Conservation (phyloP, 495 filamentous ascomycete genomes). For the Penicillium bovifimosum region DNA sequence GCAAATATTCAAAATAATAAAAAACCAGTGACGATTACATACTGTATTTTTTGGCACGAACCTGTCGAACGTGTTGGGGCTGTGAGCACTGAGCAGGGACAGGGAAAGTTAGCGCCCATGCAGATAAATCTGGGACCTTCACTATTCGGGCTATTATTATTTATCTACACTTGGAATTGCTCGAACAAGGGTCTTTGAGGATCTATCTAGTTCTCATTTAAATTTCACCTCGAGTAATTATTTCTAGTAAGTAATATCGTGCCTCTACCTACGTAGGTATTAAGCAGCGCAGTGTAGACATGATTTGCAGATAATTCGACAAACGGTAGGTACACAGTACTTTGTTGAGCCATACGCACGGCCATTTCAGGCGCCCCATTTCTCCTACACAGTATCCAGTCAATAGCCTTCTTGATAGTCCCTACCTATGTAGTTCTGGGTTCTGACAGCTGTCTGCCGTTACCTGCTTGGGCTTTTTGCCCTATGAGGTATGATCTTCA, state of each 20-base stretch:
- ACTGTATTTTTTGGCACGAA: conserved; percentile 6
- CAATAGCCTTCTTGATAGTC: background rate
- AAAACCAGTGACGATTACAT: conserved; percentile 3
- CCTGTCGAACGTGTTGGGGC: conserved; percentile 1
- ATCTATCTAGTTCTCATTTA: background rate
- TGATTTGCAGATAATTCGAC: background rate
- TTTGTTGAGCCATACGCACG: background rate
- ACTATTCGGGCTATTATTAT: conserved; percentile 4
- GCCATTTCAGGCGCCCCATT: conserved; percentile 8
- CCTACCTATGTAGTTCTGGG: background rate
- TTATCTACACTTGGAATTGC: background rate
- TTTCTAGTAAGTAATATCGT: background rate
- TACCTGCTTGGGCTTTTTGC: background rate
- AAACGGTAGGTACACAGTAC: background rate
- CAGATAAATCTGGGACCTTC: background rate
- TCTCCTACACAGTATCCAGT: background rate
- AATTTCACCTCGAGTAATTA: background rate
- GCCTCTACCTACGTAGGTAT: background rate
- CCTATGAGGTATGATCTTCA: background rate
- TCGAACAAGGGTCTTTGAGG: background rate
- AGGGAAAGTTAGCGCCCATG: conserved; percentile 4
- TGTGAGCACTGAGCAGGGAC: conserved; percentile 4
- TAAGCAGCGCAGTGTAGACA: too few relatives aligned
- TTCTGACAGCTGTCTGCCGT: background rate
- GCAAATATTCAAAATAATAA: conserved; percentile 1